Evolutionary conservation across 208 protist genomes (phyloP).

Genomic region (Trichomonas vaginalis): DNA sequence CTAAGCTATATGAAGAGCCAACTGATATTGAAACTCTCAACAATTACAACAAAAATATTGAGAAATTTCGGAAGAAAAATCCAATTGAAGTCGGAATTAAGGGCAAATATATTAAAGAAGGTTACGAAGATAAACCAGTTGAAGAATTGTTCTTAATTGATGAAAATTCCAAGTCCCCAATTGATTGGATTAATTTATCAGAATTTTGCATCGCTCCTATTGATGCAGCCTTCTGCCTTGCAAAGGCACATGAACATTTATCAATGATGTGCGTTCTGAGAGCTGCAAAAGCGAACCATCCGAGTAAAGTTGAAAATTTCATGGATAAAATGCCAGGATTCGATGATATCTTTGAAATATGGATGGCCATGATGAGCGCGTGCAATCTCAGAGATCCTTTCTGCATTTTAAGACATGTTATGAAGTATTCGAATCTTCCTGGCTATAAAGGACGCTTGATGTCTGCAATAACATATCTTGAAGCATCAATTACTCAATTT

Average conservation of each 20-base stretch:
- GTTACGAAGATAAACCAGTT: not conserved
- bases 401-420: not conserved
- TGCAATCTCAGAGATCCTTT: not conserved
- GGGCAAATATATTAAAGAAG: not conserved
- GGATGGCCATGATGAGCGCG: not conserved
- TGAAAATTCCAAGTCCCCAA: not conserved
- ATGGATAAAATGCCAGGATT: conserved; percentile 1
- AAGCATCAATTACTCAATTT: not conserved
- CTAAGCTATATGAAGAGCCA: not conserved
- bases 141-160: not conserved
- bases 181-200: not conserved
- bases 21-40: not conserved
- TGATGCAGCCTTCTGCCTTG: not conserved
- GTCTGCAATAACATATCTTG: not conserved
- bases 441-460: not conserved
- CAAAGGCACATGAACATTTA: not conserved
- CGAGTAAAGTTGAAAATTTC: not conserved
- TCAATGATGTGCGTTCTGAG: not conserved
- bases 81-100: not conserved
- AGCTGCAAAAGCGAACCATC: not conserved
- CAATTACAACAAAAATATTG: not conserved
- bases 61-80: not conserved
- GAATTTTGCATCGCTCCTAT: not conserved
- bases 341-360: conserved; percentile 5
- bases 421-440: not conserved